A percentile compares a stretch with the other conserved stretches of the same genome.
phyloP scores from a whole-genome alignment of 805 yeast genomes.

The Candida broadrunensis region DNA sequence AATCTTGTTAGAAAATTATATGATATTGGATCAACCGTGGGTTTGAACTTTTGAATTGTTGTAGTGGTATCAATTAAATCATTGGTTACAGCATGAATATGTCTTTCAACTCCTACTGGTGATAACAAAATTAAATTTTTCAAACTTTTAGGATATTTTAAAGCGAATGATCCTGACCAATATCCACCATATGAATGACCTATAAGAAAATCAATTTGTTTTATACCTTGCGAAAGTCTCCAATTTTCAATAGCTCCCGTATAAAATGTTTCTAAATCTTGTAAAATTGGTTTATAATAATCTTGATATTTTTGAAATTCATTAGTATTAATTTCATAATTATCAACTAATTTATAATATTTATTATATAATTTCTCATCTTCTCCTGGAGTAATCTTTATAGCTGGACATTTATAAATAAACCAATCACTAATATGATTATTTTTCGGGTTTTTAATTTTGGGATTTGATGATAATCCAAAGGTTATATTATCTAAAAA shows the following conservation, averaged over 20 bases:
- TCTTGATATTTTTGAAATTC: conserved; percentile 28
- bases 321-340: conserved; percentile 23
- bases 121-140: conserved; percentile 58
- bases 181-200: conserved; percentile 85
- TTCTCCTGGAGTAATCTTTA: conserved; percentile 25
- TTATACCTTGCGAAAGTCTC: conserved; percentile 49
- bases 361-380: conserved; percentile 30
- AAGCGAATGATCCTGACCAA: conserved; percentile 60
- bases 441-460: conserved; percentile 14
- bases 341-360: conserved; percentile 38
- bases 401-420: conserved; percentile 16
- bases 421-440: conserved; percentile 14
- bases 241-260: conserved; percentile 61
- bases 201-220: conserved; percentile 54
- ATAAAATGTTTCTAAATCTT: conserved; percentile 54
- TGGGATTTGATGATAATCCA: conserved; percentile 52
- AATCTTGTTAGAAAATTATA: conserved; percentile 46
- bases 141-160: conserved; percentile 54
- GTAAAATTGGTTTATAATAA: conserved; percentile 35
- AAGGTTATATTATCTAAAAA: conserved; percentile 48
- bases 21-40: conserved; percentile 42
- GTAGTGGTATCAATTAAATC: conserved; percentile 2
- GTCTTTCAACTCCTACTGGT: conserved; percentile 78
- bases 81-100: conserved; percentile 55
- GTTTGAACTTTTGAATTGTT: conserved; percentile 16